phyloP scores from a whole-genome alignment of 2,329 filamentous ascomycete species.

The Monosporascus sp. region DNA sequence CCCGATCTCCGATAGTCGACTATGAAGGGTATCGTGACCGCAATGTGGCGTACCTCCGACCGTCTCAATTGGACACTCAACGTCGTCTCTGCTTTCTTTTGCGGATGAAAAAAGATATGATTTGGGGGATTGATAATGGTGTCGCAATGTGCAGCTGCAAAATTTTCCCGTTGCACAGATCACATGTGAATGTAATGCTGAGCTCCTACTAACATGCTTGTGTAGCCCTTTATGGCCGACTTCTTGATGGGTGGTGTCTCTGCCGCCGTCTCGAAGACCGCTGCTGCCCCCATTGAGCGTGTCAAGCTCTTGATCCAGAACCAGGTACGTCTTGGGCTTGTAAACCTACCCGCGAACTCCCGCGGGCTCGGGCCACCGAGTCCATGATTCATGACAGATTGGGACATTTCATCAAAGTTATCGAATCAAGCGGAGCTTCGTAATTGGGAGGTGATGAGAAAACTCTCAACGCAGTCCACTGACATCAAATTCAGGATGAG shows the following conservation, averaged over 20 bases:
- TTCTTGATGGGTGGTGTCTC: slow-evolving; percentile 96
- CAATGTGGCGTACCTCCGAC: slow-evolving; percentile 12
- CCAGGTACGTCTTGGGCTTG: slow-evolving; percentile 66
- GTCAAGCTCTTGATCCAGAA: slow-evolving; percentile 99
- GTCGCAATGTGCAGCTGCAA: not conserved
- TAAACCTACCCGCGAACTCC: not conserved
- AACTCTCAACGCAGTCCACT: slow-evolving; percentile 16
- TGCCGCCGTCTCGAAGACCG: slow-evolving; percentile 99
- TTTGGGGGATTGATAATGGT: no score
- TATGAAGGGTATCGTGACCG: slow-evolving; percentile 12
- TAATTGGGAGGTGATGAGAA: not conserved
- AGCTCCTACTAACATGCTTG: slow-evolving; percentile 3
- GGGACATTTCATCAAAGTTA: not conserved
- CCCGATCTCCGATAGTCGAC: slow-evolving; percentile 2
- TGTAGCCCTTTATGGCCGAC: slow-evolving; percentile 32
- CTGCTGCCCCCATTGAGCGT: slow-evolving; percentile 99
- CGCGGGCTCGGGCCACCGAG: not conserved
- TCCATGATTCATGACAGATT: not conserved
- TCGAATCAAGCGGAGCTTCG: not conserved
- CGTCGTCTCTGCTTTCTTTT: slow-evolving; percentile 10
- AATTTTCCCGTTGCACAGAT: slow-evolving; percentile 1
- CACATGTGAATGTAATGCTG: slow-evolving; percentile 10
- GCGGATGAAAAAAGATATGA: no score
- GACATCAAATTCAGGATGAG: slow-evolving; percentile 72
- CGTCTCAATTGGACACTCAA: slow-evolving; percentile 17